These are phyloP conservation scores for Tetrahymena elliotti DNA, from an alignment of 73 alveolate genomes.

Conservation along the genomic window DNA sequence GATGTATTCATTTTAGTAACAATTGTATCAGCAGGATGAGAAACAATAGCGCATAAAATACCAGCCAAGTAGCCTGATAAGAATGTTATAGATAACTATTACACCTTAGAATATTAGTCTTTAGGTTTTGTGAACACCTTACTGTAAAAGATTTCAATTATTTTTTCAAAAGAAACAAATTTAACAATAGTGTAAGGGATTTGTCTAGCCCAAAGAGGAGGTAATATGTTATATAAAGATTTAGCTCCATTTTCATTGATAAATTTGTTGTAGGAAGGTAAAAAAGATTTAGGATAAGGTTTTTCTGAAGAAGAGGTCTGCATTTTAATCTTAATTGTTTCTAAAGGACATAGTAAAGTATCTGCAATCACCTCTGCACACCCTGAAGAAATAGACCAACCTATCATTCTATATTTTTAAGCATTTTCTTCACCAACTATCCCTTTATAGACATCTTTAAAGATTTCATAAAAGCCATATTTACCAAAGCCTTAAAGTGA, in stretches of 20 bases:
- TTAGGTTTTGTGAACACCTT: slow-evolving; percentile 42
- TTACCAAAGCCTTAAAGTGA: slow-evolving; percentile 70
- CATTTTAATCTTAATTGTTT: slow-evolving; percentile 63
- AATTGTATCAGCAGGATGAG: slow-evolving; percentile 78
- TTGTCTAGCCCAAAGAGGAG: slow-evolving; percentile 76
- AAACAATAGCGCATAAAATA: slow-evolving; percentile 66
- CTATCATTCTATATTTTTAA: slow-evolving; percentile 49
- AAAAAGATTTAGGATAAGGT: slow-evolving; percentile 42
- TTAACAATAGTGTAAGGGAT: slow-evolving; percentile 77
- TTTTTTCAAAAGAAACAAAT: slow-evolving; percentile 65
- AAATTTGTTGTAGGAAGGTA: slow-evolving; percentile 38
- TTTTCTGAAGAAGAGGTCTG: slow-evolving; percentile 47
- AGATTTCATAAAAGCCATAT: slow-evolving; percentile 79
- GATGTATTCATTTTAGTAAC: slow-evolving; percentile 52
- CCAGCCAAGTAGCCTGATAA: slow-evolving; percentile 75
- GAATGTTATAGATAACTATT: slow-evolving; percentile 53
- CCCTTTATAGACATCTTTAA: slow-evolving; percentile 70
- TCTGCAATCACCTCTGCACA: slow-evolving; percentile 81
- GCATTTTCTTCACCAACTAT: slow-evolving; percentile 50
- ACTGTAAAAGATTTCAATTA: slow-evolving; percentile 50
- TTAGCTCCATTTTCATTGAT: slow-evolving; percentile 47
- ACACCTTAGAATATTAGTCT: slow-evolving; percentile 46
- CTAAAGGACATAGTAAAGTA: slow-evolving; percentile 59
- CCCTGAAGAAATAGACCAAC: slow-evolving; percentile 60
- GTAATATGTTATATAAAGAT: slow-evolving; percentile 69